Evolutionary conservation across 768 basidiomycete species (phyloP).

Genomic region (Agrocybe chaxingu): DNA sequence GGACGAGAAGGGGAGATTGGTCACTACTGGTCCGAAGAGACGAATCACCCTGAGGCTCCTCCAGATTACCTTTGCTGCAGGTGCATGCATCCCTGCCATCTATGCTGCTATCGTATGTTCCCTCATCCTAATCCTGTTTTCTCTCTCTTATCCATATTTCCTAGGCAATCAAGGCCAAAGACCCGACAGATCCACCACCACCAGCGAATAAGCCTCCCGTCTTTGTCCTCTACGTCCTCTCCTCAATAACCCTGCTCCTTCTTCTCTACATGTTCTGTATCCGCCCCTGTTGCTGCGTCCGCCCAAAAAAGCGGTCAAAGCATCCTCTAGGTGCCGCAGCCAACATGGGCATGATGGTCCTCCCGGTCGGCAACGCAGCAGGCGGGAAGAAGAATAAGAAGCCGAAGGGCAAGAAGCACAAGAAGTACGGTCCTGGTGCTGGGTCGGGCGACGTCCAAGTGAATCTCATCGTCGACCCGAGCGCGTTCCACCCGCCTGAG

Average conservation of each 20-base stretch:
- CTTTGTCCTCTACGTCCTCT: constrained; percentile 55
- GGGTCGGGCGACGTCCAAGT: constrained; percentile 57
- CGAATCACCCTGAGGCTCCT: constrained; percentile 45
- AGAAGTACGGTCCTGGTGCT: constrained; percentile 26
- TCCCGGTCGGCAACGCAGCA: constrained; percentile 44
- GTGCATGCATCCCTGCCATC: constrained; percentile 51
- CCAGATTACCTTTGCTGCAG: constrained; percentile 48
- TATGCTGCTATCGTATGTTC: constrained; percentile 60
- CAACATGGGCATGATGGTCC: constrained; percentile 65
- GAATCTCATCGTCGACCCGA: constrained; percentile 71
- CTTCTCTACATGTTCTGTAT: constrained; percentile 55
- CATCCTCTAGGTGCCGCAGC: constrained; percentile 31
- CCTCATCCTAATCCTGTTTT: constrained; percentile 7
- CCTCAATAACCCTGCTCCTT: constrained; percentile 47
- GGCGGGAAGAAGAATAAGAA: constrained; percentile 30
- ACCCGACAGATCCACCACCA: constrained; percentile 44
- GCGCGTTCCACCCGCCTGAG: constrained; percentile 43
- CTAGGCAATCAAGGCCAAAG: constrained; percentile 53
- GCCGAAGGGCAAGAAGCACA: constrained; percentile 34
- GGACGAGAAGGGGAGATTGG: constrained; percentile 51
- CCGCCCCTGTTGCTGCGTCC: constrained; percentile 52
- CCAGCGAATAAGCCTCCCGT: constrained; percentile 49
- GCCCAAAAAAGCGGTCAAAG: constrained; percentile 16
- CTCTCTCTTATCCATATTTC: background rate
- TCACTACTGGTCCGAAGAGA: constrained; percentile 63